Evolutionary conservation across 2,329 filamentous ascomycete genomes (phyloP), one percentile per base, ranked within the genome.

Genomic region (Hypoxylon sp.): DNA sequence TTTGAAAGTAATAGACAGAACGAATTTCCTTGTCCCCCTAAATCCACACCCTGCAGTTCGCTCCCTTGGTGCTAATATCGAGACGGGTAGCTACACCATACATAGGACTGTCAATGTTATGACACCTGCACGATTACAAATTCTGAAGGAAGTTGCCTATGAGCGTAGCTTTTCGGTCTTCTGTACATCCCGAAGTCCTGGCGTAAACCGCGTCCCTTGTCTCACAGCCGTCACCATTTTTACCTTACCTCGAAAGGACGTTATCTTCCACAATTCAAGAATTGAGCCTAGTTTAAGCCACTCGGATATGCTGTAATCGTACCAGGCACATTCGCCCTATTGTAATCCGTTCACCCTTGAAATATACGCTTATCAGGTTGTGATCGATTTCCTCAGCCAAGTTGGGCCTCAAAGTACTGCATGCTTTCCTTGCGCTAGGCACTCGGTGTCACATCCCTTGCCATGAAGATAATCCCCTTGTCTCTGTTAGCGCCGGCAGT

Each of bases 71-170:
- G 16, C 28, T 26, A 55, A 52, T 55, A 45, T 54, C 36, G 52
- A 32, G 40, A 59, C 65, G 65, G 65, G 53, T 65, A 65, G 55
- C 36, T 59, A 46, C 65, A 56, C 65, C 3, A 18, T 2, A 32
- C n/a, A 9, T 18, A 50, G 11, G 44, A 42, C 11, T 18, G 3
- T 11, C 36, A 44, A 12, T 14, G 24, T 20, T 12, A 51, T 42
- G 52, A 42, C 42, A 40, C 24, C 14, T 14, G 24, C 18, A 45
- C n/a, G 22, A 12, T 45, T 26, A 45, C 22, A 45, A 46, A 14
- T 28, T 26, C 20, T 26, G 11, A 18, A 40, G 12, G 11, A 28
- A 24, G 30, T 12, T 3, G 20, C 18, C 26, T 18, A 12, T 26
- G 4, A n/a, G 11, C 7, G 33, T 18, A 28, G 33, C 22, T 33